Conservation (phyloP, 1,284 basidiomycete genomes). For the Volvariella volvacea region DNA sequence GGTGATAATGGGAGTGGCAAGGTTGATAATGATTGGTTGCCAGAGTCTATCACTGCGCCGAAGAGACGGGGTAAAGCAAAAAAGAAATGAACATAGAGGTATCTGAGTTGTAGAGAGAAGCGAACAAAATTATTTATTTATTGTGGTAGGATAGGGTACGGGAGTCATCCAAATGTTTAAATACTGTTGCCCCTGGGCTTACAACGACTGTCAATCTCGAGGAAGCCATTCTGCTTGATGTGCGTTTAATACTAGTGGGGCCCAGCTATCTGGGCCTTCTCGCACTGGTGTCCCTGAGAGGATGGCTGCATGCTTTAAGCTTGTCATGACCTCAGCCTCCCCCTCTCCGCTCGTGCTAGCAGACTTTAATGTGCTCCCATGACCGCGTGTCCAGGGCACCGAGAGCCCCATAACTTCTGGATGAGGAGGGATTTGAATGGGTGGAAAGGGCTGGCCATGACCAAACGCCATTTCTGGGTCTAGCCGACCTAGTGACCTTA, state of each 20-base stretch:
- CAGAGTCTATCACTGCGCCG: slow-evolving; percentile 32
- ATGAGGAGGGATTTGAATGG: slow-evolving; percentile 19
- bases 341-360: slow-evolving; percentile 5
- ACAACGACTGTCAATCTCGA: not conserved
- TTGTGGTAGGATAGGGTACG: no score
- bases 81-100: not conserved
- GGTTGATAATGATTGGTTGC: slow-evolving; percentile 39
- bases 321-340: slow-evolving; percentile 27
- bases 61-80: slow-evolving; percentile 30
- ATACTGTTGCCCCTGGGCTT: no score
- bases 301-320: slow-evolving; percentile 40
- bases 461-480: slow-evolving; percentile 34
- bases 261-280: slow-evolving; percentile 26
- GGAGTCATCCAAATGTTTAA: no score
- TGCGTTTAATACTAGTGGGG: slow-evolving; percentile 21
- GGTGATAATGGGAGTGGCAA: slow-evolving; percentile 14
- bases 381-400: slow-evolving; percentile 20
- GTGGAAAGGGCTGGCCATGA: slow-evolving; percentile 28
- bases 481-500: slow-evolving; percentile 47
- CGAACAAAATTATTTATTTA: no score
- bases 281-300: slow-evolving; percentile 37
- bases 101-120: no score
- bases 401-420: slow-evolving; percentile 30
- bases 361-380: slow-evolving; percentile 17
- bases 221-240: slow-evolving; percentile 15